Evolutionary conservation across 129 eudicot genomes (phyloP), one percentile per base, ranked within the genome.

Genomic region (Mikania micrantha): DNA sequence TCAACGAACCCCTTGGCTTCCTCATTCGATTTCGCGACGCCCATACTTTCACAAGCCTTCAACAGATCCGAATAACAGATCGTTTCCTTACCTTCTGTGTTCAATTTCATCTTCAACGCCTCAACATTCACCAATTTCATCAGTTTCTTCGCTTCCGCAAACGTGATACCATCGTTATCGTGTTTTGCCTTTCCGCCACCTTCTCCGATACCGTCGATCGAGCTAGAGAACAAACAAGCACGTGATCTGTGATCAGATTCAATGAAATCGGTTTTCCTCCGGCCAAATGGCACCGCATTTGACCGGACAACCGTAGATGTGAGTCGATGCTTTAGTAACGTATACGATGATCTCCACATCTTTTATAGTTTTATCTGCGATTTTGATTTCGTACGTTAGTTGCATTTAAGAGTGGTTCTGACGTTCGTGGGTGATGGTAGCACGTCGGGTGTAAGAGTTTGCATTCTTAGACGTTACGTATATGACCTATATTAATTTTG

Each of bases 71-170:
- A 45, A 70, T 87, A 91, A 64, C 81, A 74, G 41, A 91, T 83
- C 60, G 81, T 86, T 74, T 87, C 97, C 69, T 81, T 85, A 1
- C 80, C 83, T 59, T 85, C 90, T 42, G 71, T 57, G 16, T 77
- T 90, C 21, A 91, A 38, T 71, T 73, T 87, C 86, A 71, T 74
- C 83, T 91, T 91, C 83, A 91, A 61, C 50, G 83, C 85, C 74
- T 85, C 93, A 25, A 87, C 90, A 77, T 91, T 82, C 77, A 91
- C 97, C 83, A 91, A 69, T 60, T 95, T 79, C 93, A 91, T 85
- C 79, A 91, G 73, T 66, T 80, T 83, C 90, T 82, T 81, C 40
- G 89, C 93, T 72, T 91, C 97, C 44, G 65, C 65, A 61, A 70
- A 76, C 79, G 97, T 70, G 44, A 85, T 80, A 36, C 7, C 29